A percentile compares a stretch with the other conserved stretches of the same genome.
Conservation (phyloP, 495 filamentous ascomycete genomes). For the Penicillium lividum region DNA sequence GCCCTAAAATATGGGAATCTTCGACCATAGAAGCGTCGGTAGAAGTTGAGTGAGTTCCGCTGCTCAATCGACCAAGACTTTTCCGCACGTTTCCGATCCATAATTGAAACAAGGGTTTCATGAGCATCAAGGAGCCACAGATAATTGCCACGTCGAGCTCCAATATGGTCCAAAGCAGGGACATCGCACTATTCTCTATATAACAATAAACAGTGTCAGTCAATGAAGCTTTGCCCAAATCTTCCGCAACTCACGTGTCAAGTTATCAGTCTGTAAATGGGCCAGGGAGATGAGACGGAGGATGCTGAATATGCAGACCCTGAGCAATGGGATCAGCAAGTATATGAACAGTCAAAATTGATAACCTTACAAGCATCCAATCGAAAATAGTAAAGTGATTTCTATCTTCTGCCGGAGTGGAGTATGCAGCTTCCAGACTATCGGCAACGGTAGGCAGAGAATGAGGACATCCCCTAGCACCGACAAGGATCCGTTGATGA, state of each 20-base stretch:
- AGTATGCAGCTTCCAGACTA: constrained; percentile 38
- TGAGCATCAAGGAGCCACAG: constrained; percentile 47
- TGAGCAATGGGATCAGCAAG: constrained; percentile 2
- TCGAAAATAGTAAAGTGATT: constrained; percentile 30
- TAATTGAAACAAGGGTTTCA: constrained; percentile 25
- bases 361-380: constrained; percentile 28
- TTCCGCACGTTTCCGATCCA: constrained; percentile 12
- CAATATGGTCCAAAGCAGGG: constrained; percentile 51
- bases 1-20: background rate
- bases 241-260: constrained; percentile 20
- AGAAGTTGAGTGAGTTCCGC: background rate
- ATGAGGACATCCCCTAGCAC: constrained; percentile 29
- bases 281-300: constrained; percentile 25
- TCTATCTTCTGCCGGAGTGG: constrained; percentile 29
- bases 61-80: background rate
- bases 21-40: background rate
- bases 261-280: constrained; percentile 20
- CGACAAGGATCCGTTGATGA: constrained; percentile 24
- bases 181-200: constrained; percentile 31
- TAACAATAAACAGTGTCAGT: background rate
- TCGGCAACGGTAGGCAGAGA: constrained; percentile 32
- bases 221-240: background rate
- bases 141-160: constrained; percentile 54
- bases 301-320: constrained; percentile 32
- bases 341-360: background rate